Evolutionary conservation across 2,329 filamentous ascomycete genomes (phyloP).

Genomic region (Xylariaceae sp.): DNA sequence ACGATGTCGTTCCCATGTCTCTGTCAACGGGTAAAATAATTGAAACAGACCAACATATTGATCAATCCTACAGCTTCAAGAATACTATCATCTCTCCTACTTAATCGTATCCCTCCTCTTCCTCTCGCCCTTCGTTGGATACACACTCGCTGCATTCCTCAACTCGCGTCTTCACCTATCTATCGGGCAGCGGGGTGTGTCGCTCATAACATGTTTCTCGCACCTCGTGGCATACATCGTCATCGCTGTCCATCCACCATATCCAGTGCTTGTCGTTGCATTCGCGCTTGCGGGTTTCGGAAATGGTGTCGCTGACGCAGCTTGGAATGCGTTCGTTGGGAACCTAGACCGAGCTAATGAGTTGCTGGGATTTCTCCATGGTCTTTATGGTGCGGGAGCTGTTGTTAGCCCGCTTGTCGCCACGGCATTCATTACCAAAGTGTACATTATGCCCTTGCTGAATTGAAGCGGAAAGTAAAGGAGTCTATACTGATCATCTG

Average conservation of each 20-base stretch:
- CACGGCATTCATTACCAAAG: constrained; percentile 65
- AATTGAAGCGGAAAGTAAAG: too few relatives aligned
- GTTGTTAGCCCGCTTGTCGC: constrained; percentile 67
- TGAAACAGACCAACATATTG: neutral
- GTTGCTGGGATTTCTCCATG: constrained; percentile 64
- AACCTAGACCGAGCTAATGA: constrained; percentile 68
- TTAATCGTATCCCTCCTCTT: constrained; percentile 47
- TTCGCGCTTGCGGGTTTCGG: constrained; percentile 67
- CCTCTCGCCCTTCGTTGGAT: constrained; percentile 44
- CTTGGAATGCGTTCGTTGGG: constrained; percentile 56
- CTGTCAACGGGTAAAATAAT: neutral
- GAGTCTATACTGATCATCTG: too few relatives aligned
- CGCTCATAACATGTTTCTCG: constrained; percentile 53
- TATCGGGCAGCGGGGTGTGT: constrained; percentile 64
- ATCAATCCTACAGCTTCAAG: constrained; percentile 35
- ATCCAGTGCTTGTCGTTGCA: constrained; percentile 60
- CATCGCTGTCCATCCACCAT: constrained; percentile 62
- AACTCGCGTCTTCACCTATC: constrained; percentile 39
- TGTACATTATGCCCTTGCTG: constrained; percentile 5
- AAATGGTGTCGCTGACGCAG: constrained; percentile 60
- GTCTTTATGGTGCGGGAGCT: constrained; percentile 64
- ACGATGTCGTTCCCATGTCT: too few relatives aligned
- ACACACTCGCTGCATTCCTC: constrained; percentile 41
- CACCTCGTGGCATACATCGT: constrained; percentile 64
- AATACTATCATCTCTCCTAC: constrained; percentile 43